These are phyloP conservation scores for Chaetomium sp. DNA, from an alignment of 2,329 filamentous ascomycete genomes.

Conservation along the genomic window DNA sequence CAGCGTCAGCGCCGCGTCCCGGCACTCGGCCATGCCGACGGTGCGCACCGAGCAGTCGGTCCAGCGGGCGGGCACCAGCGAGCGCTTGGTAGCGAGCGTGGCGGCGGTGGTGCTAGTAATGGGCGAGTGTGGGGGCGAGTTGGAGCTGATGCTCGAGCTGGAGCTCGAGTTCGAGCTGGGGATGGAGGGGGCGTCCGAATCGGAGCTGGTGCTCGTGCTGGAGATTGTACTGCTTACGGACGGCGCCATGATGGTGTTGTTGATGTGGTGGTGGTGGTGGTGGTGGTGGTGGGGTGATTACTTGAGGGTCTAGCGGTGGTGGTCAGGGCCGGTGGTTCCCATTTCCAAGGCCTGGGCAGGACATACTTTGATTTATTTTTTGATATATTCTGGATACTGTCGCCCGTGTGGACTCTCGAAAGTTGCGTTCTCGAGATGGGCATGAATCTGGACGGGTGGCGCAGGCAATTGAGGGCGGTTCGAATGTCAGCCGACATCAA, in stretches of 20 bases:
- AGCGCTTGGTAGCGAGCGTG: conserved; percentile 41
- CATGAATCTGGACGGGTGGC: conserved; percentile 60
- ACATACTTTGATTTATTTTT: conserved; percentile 34
- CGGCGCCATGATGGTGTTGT: conserved; percentile 48
- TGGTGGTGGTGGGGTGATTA: conserved; percentile 5
- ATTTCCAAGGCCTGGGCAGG: not conserved
- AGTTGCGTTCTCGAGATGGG: conserved; percentile 58
- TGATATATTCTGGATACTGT: conserved; percentile 59
- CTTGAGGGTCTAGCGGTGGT: not conserved
- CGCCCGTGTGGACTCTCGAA: conserved; percentile 57
- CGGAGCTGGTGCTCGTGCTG: conserved; percentile 16
- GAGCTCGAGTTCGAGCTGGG: conserved; percentile 21
- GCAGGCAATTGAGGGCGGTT: conserved; percentile 58
- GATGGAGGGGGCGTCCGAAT: conserved; percentile 27
- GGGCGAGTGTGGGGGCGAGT: not conserved
- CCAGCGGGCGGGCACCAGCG: conserved; percentile 57
- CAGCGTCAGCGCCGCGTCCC: conserved; percentile 69
- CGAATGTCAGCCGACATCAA: conserved; percentile 64
- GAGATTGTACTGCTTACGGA: conserved; percentile 39
- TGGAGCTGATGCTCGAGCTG: not conserved
- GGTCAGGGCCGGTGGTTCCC: not conserved
- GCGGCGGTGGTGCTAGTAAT: not conserved
- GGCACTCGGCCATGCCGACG: conserved; percentile 67
- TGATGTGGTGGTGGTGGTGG: conserved; percentile 29
- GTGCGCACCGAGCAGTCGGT: conserved; percentile 60